These are phyloP conservation scores for Crithidia thermophila DNA, from an alignment of 208 protist genomes.

Conservation along the genomic window DNA sequence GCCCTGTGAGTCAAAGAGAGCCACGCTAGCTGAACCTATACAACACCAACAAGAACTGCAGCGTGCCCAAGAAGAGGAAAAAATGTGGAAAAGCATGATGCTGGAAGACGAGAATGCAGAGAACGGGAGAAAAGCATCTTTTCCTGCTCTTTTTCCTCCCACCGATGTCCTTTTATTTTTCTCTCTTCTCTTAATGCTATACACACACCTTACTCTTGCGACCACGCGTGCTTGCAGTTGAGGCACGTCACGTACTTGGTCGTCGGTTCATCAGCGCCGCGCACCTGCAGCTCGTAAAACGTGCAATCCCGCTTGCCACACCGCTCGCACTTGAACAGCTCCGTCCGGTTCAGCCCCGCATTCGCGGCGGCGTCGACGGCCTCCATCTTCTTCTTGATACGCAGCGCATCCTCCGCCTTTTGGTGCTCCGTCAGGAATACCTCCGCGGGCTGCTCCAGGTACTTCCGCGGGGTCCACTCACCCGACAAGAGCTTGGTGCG, in stretches of 20 bases:
- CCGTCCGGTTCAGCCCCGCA: constrained; percentile 51
- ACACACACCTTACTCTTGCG: constrained; percentile 51
- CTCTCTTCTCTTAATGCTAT: neutral
- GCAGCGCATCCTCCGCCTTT: constrained; percentile 76
- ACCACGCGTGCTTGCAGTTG: constrained; percentile 92
- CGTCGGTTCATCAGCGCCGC: constrained; percentile 97
- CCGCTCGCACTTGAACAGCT: constrained; percentile 76
- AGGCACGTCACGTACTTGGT: constrained; percentile 97
- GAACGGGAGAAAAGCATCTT: neutral
- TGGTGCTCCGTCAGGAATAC: constrained; percentile 95
- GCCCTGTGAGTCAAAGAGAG: too few relatives aligned
- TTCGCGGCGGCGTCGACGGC: constrained; percentile 78
- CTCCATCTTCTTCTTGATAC: constrained; percentile 85
- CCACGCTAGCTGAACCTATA: too few relatives aligned
- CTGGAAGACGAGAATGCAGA: too few relatives aligned
- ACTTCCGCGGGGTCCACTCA: constrained; percentile 80
- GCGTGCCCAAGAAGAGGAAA: too few relatives aligned
- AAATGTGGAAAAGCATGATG: too few relatives aligned
- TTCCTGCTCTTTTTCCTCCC: neutral
- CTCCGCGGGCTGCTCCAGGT: constrained; percentile 92
- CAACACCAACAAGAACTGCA: too few relatives aligned
- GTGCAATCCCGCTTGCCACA: constrained; percentile 86
- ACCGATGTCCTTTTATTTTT: neutral
- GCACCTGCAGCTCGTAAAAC: constrained; percentile 96
- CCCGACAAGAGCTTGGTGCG: constrained; percentile 94